Conservation (phyloP, 257 asterid species). For the Ophiorrhiza pumila region DNA sequence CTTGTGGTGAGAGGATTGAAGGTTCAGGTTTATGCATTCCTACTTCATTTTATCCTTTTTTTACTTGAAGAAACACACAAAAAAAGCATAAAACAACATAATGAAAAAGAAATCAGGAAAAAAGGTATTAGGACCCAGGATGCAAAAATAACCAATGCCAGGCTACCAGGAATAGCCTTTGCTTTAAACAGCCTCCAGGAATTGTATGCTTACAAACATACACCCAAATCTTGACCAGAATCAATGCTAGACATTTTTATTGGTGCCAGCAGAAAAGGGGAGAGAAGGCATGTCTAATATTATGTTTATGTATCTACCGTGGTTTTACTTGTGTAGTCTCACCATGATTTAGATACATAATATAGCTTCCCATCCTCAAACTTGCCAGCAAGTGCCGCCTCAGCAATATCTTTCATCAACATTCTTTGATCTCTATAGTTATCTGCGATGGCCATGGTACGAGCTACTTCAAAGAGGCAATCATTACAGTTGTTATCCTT, state of each 20-base stretch:
- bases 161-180: neutral
- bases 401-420: constrained; percentile 85
- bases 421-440: constrained; percentile 70
- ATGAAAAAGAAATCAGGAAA: neutral
- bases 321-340: constrained; percentile 8
- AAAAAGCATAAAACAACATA: neutral
- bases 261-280: neutral
- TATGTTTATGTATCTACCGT: neutral
- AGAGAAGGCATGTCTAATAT: neutral
- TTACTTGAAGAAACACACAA: neutral
- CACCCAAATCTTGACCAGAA: neutral
- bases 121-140: neutral
- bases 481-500: constrained; percentile 67
- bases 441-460: constrained; percentile 60
- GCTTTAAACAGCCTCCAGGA: neutral
- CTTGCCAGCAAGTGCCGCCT: constrained; percentile 82
- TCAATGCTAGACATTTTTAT: neutral
- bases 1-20: too few species aligned
- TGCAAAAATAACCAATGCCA: neutral
- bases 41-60: neutral
- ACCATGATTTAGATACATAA: constrained; percentile 88
- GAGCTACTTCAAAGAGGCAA: constrained; percentile 77
- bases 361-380: constrained; percentile 52
- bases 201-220: neutral
- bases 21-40: neutral